Base-by-base conservation (phyloP, 2,329 filamentous ascomycete genomes). In the Fusarium torulosum region DNA sequence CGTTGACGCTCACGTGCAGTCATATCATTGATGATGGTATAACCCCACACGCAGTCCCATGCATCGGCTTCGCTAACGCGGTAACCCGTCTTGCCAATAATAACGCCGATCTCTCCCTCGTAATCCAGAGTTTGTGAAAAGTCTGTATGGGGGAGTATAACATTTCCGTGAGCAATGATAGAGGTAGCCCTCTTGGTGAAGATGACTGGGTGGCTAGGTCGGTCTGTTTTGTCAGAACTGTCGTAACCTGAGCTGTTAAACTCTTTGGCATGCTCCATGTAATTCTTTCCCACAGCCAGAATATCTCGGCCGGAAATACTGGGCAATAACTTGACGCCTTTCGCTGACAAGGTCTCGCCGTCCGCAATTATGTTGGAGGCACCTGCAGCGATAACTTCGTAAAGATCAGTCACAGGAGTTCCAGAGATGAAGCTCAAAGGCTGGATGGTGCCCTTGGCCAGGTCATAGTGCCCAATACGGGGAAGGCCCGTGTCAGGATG, bases 221-320 rank as follows among this genome's bases (percentile, higher is more conserved):
- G 76, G 54, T 85, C 84, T 0, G 79, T 76, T 65, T 86, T 87
- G 66, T 88, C 85, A 7, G 80, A 84, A 55, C 79, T 81, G 71
- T 88, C 86, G 31, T 56, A 88, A 0, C 85, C 85, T 2, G 82
- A 84, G 13, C 75, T 78, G 67, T 87, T 85, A 75, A 88, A 88
- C 61, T 88, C 85, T 53, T 81, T 83, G 2, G 85, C 85, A 69
- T 88, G 85, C 40, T 85, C 85, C 31, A 78, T 76, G 66, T 88
- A 88, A 66, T 87, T 88, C 71, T 88, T 86, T 27, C 85, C 84
- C 3, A 88, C 83, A 45, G 83, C 80, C 3, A 87, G 78, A n/a
- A 87, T 75, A 71, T 87, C 84, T 25, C 85, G 78, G 8, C 79
- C 80, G 20, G 74, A 76, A 41, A 86, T 78, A 0, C 83, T 82